These are phyloP conservation scores for Venustampulla echinocandica DNA, from an alignment of 495 filamentous ascomycete species.

Conservation along the genomic window DNA sequence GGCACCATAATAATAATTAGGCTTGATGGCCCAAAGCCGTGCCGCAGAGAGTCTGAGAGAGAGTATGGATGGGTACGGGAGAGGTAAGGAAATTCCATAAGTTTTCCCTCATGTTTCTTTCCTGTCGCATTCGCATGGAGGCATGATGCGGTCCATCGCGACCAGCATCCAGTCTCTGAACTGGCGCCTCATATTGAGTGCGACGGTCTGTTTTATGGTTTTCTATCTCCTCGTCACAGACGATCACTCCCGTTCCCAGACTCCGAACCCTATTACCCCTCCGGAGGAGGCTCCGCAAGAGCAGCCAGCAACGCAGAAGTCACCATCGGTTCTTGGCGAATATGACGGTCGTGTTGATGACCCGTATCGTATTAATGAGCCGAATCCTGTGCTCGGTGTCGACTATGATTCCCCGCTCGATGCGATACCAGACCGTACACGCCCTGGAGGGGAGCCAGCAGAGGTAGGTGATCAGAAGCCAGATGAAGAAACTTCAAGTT, in stretches of 20 bases:
- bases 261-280: neutral
- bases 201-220: neutral
- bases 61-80: too few species aligned
- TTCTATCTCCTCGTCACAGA: neutral
- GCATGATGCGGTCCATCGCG: neutral
- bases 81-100: too few species aligned
- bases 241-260: neutral
- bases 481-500: neutral
- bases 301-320: neutral
- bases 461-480: neutral
- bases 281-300: neutral
- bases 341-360: too few species aligned
- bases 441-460: neutral
- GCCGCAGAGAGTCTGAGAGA: too few species aligned
- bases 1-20: too few species aligned
- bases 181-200: neutral
- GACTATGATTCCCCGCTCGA: slow-evolving; percentile 1
- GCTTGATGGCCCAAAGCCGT: too few species aligned
- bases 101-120: too few species aligned
- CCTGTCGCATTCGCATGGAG: too few species aligned
- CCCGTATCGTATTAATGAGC: neutral
- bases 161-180: neutral
- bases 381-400: neutral
- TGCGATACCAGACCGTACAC: neutral
- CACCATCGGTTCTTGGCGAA: too few species aligned